These are phyloP conservation scores for Zychaea mexicana DNA, from an alignment of 371 early-diverging fungal species.

Conservation along the genomic window DNA sequence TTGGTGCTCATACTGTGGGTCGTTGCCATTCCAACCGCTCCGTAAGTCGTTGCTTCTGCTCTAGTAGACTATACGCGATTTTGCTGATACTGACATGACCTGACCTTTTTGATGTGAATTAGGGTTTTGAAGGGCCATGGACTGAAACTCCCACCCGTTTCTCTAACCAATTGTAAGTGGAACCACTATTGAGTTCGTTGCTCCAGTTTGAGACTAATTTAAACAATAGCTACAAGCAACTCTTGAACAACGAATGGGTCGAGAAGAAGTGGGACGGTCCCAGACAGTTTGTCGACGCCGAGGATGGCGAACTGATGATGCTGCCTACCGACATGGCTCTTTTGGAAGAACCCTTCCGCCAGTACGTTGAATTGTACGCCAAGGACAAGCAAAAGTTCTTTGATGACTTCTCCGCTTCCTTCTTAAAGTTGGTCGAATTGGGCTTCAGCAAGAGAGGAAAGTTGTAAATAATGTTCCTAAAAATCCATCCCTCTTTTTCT, in stretches of 20 bases:
- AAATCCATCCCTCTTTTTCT: neutral
- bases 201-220: neutral
- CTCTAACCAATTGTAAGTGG: slow-evolving; percentile 68
- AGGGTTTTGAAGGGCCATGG: slow-evolving; percentile 89
- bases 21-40: slow-evolving; percentile 83
- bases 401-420: slow-evolving; percentile 81
- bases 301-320: slow-evolving; percentile 80
- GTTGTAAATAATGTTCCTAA: slow-evolving; percentile 29
- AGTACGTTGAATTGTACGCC: slow-evolving; percentile 78
- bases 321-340: slow-evolving; percentile 86
- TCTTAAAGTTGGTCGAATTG: slow-evolving; percentile 80
- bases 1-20: slow-evolving; percentile 90
- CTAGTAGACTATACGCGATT: no score
- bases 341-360: slow-evolving; percentile 68
- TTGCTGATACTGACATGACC: no score
- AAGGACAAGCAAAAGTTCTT: slow-evolving; percentile 77
- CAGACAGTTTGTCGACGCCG: slow-evolving; percentile 73
- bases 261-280: slow-evolving; percentile 76
- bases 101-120: no score
- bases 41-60: neutral
- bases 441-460: slow-evolving; percentile 63
- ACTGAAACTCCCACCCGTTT: slow-evolving; percentile 83
- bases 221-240: slow-evolving; percentile 53
- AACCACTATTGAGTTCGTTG: neutral
- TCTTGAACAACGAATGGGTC: slow-evolving; percentile 71